phyloP scores from a whole-genome alignment of 352 stramenopile species.

The Blastocystis sp. region DNA sequence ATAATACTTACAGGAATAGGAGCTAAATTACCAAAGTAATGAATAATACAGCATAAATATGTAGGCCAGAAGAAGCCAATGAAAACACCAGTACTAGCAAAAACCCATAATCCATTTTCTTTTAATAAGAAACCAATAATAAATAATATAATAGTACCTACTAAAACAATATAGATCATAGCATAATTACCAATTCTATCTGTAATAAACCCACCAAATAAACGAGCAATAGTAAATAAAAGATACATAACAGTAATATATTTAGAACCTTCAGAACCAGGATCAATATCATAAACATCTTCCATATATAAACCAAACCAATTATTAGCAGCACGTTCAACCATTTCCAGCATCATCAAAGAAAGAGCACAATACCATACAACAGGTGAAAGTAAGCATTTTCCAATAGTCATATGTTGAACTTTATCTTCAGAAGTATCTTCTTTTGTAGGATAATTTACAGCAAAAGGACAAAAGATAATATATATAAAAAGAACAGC shows the following conservation, averaged over 20 bases:
- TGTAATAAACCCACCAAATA: conserved; percentile 1
- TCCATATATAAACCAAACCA: conserved; percentile 15
- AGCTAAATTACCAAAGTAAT: conserved; percentile 20
- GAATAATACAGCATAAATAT: conserved; percentile 26
- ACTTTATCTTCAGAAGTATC: background rate
- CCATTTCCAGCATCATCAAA: conserved; percentile 1
- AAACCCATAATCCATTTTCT: conserved; percentile 18
- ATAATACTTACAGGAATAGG: conserved; percentile 27
- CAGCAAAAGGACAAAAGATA: conserved; percentile 7
- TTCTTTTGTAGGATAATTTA: conserved; percentile 29
- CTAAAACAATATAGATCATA: conserved; percentile 21
- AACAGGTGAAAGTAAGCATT: background rate
- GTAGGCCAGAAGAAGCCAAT: conserved; percentile 36
- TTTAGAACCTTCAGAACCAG: background rate
- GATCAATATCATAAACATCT: background rate
- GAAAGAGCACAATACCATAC: conserved; percentile 10
- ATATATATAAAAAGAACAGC: conserved; percentile 3
- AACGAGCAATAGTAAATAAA: conserved; percentile 10
- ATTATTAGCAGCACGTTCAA: background rate
- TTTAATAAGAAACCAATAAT: background rate
- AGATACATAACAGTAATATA: background rate
- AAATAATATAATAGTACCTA: conserved; percentile 11
- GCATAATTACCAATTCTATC: conserved; percentile 3
- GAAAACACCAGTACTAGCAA: conserved; percentile 1
- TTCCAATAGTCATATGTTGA: background rate